These are phyloP conservation scores for Morella rubra DNA, from an alignment of 306 rosid species.

Conservation along the genomic window DNA sequence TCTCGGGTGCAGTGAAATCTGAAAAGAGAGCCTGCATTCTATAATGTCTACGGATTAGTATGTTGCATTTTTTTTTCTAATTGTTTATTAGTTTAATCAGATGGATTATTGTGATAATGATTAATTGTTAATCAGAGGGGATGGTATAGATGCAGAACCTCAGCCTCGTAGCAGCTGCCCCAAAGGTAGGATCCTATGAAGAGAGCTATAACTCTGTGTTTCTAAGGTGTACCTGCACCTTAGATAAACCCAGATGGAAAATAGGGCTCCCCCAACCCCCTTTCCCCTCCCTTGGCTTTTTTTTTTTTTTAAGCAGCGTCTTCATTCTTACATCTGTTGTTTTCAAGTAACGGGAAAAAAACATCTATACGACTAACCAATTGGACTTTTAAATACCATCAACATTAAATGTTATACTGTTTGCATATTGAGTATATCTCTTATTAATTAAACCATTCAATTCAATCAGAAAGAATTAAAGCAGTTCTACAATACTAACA, in stretches of 20 bases:
- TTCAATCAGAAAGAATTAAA: too few relatives aligned
- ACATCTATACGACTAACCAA: too few relatives aligned
- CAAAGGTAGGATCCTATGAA: conserved; percentile 55
- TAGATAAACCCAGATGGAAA: not conserved
- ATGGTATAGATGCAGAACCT: conserved; percentile 31
- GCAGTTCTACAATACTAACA: too few relatives aligned
- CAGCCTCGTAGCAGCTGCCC: conserved; percentile 33
- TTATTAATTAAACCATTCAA: too few relatives aligned
- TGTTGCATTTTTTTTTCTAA: conserved; percentile 18
- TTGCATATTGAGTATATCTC: too few relatives aligned
- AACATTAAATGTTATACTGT: too few relatives aligned
- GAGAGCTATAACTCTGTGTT: not conserved
- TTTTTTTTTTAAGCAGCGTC: not conserved
- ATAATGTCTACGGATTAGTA: conserved; percentile 44
- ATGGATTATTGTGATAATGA: conserved; percentile 26
- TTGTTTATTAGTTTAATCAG: conserved; percentile 21
- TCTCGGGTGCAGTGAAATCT: conserved; percentile 47
- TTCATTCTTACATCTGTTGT: not conserved
- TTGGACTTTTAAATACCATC: too few relatives aligned
- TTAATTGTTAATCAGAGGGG: conserved; percentile 28
- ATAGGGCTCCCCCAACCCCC: not conserved
- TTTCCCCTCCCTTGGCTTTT: too few relatives aligned
- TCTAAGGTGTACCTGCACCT: conserved; percentile 13
- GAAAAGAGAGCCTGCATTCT: conserved; percentile 49
- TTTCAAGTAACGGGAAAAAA: not conserved